Percentiles rank a stretch among this genome's conserved stretches.
These are phyloP conservation scores for Lachnellula arida DNA, from an alignment of 2,329 filamentous ascomycete species.

Conservation along the genomic window DNA sequence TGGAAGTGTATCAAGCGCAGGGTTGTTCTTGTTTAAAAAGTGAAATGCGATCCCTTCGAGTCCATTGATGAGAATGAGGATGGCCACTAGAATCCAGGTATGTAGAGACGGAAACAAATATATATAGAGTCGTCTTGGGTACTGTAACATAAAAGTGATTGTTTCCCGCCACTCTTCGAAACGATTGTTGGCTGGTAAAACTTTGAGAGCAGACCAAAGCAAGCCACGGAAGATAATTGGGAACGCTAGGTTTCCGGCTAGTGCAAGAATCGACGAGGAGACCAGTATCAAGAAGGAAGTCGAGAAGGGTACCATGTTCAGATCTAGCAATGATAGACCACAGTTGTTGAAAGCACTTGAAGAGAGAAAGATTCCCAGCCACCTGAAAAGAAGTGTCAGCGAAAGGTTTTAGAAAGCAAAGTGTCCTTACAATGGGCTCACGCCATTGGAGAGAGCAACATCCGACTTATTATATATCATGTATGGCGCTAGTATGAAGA, in stretches of 20 bases:
- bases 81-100: constrained; percentile 59
- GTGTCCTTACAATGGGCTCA: constrained; percentile 48
- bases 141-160: constrained; percentile 47
- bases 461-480: constrained; percentile 46
- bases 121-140: constrained; percentile 52
- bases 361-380: constrained; percentile 61
- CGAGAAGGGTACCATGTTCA: constrained; percentile 45
- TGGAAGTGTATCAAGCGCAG: constrained; percentile 46
- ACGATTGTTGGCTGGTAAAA: constrained; percentile 35
- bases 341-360: constrained; percentile 66
- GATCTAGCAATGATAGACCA: constrained; percentile 61
- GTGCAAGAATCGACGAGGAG: constrained; percentile 48
- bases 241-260: constrained; percentile 56
- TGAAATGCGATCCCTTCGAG: constrained; percentile 61
- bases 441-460: constrained; percentile 46
- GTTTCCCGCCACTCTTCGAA: constrained; percentile 38
- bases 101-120: constrained; percentile 57
- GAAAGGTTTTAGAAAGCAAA: neutral
- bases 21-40: constrained; percentile 57
- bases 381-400: constrained; percentile 28
- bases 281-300: constrained; percentile 32
- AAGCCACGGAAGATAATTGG: constrained; percentile 55
- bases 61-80: constrained; percentile 53
- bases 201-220: constrained; percentile 43
- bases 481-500: constrained; percentile 53